phyloP scores from a whole-genome alignment of 2,329 filamentous ascomycete genomes.

The Zymoseptoria passerinii region DNA sequence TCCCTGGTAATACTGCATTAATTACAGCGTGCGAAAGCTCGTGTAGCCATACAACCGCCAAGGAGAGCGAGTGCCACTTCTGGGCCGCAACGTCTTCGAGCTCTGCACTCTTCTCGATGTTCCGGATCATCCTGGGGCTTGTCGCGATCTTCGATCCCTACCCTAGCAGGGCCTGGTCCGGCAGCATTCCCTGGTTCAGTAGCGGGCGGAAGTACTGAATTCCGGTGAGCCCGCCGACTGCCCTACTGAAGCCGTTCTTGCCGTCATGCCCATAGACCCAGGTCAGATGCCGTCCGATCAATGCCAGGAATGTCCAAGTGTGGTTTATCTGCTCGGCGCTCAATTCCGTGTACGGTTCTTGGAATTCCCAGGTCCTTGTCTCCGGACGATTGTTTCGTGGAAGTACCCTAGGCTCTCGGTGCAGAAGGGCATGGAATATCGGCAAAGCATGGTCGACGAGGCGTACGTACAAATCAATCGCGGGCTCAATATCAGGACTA shows the following conservation, averaged over 20 bases:
- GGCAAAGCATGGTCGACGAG: neutral
- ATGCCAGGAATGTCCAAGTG: neutral
- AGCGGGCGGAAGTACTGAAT: too few species aligned
- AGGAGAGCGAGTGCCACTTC: neutral
- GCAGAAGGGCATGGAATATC: neutral
- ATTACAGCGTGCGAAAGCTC: neutral
- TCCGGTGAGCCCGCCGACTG: too few species aligned
- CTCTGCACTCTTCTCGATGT: neutral
- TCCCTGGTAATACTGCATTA: neutral
- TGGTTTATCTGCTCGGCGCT: neutral
- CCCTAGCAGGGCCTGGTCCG: neutral
- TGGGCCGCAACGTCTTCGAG: neutral
- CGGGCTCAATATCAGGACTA: neutral
- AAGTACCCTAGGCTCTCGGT: neutral
- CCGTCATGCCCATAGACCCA: neutral
- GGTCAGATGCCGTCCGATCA: neutral
- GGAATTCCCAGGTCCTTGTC: neutral
- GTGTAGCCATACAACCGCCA: neutral
- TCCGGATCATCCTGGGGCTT: neutral
- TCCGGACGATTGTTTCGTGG: neutral
- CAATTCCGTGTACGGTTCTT: neutral
- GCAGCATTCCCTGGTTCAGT: neutral
- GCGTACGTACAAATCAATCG: neutral
- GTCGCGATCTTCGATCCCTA: neutral
- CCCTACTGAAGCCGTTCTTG: neutral